phyloP scores from a whole-genome alignment of 1,284 basidiomycete species.

The Naganishia sp. region DNA sequence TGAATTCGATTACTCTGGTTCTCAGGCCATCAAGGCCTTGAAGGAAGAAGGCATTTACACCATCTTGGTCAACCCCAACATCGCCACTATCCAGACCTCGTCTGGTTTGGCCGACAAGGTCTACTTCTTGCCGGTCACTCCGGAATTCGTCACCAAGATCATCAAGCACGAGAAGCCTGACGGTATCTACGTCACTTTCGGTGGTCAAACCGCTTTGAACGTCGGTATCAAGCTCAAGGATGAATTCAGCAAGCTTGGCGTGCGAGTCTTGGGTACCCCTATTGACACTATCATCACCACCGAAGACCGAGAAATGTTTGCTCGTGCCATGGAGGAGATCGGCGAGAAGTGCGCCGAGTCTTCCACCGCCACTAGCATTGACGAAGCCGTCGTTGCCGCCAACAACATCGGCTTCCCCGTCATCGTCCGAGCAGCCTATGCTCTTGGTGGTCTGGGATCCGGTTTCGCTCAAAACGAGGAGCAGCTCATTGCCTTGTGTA shows the following conservation, averaged over 20 bases:
- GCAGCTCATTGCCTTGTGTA: slow-evolving; percentile 82
- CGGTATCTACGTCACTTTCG: slow-evolving; percentile 98
- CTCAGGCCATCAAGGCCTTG: slow-evolving; percentile 97
- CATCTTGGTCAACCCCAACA: slow-evolving; percentile 97
- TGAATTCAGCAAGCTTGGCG: slow-evolving; percentile 71
- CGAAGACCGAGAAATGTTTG: slow-evolving; percentile 94
- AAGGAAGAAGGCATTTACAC: slow-evolving; percentile 99
- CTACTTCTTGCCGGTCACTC: slow-evolving; percentile 97
- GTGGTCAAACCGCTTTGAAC: slow-evolving; percentile 94
- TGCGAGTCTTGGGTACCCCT: slow-evolving; percentile 91
- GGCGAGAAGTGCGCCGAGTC: slow-evolving; percentile 92
- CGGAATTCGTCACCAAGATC: slow-evolving; percentile 96
- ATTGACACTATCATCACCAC: slow-evolving; percentile 97
- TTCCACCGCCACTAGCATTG: slow-evolving; percentile 74
- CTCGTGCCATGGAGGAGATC: slow-evolving; percentile 91
- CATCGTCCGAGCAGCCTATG: slow-evolving; percentile 94
- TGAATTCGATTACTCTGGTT: slow-evolving; percentile 99
- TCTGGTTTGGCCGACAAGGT: slow-evolving; percentile 98
- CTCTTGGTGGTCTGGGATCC: slow-evolving; percentile 89
- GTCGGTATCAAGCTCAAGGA: slow-evolving; percentile 98
- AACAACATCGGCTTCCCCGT: slow-evolving; percentile 89
- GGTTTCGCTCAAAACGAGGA: slow-evolving; percentile 90
- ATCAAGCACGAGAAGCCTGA: slow-evolving; percentile 98
- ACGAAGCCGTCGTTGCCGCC: slow-evolving; percentile 86
- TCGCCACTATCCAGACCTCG: slow-evolving; percentile 98